Conservation (phyloP, 441 rosid species). For the Euphorbia celastroides region DNA sequence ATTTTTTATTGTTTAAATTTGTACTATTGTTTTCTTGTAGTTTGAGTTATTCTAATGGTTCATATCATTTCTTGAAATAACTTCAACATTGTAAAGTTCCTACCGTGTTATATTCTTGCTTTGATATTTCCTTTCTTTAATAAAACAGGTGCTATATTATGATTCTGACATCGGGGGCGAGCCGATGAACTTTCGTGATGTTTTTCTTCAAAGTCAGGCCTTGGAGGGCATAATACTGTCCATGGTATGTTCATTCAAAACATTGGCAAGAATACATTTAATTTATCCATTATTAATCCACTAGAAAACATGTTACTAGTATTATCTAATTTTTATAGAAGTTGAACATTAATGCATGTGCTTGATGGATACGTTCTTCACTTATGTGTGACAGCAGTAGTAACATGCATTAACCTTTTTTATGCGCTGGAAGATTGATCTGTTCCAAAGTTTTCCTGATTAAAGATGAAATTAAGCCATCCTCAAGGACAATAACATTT, state of each 20-base stretch:
- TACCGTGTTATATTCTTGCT: neutral
- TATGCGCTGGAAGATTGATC: neutral
- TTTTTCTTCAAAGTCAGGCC: constrained; percentile 96
- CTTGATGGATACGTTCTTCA: neutral
- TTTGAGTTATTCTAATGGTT: neutral
- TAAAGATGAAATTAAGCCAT: neutral
- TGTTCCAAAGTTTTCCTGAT: neutral
- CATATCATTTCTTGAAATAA: constrained; percentile 3
- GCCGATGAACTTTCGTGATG: constrained; percentile 82
- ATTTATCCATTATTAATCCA: neutral
- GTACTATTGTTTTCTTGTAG: too few relatives aligned
- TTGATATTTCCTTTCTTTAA: constrained; percentile 14
- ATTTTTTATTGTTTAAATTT: too few relatives aligned
- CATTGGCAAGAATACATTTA: constrained; percentile 10
- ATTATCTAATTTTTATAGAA: neutral
- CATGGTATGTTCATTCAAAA: constrained; percentile 50
- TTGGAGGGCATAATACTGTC: constrained; percentile 84
- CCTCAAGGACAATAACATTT: neutral
- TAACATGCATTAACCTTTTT: too few relatives aligned
- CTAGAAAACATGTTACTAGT: constrained; percentile 3
- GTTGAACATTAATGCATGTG: neutral
- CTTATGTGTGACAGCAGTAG: too few relatives aligned
- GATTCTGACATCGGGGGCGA: constrained; percentile 81
- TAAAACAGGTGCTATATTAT: constrained; percentile 67
- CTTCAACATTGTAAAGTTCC: neutral